Base-by-base conservation (phyloP, 148 eudicot genomes). In the Talinum fruticosum region DNA sequence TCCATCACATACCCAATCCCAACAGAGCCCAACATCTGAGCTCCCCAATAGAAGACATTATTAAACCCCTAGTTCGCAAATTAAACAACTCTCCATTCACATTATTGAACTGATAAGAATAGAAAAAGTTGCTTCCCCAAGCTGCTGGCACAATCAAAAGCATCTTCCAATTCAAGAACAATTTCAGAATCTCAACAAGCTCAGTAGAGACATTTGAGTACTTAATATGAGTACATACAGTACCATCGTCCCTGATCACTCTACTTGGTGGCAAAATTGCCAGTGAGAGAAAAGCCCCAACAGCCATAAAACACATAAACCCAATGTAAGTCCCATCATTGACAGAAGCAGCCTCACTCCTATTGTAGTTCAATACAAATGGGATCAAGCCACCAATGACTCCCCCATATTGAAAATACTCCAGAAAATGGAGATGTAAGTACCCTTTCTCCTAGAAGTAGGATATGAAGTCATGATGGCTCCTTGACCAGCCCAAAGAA, bases 401-500 rank as follows among this genome's bases (percentile, higher is more conserved):
- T 8, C 99, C 97, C 98, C 99, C 89, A 93, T 61, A 79, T 91
- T 96, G 81, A 96, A 96, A 0, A 96, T 90, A 68, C 92, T 81
- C 99, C 99, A 96, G 61, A 96, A 96, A 33, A 93, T 72, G 6
- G 97, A 83, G 35, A 96, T 91, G 76, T 91, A 93, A 57, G 81
- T 83, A 4, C 99, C 98, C 80, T 96, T 93, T 4, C 95, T 77
- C 26, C 77, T 78, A 0, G 86, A 36, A 0, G 90, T 89, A 0
- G 99, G 99, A 57, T 91, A 93, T 0, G 99, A 88, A 19, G 98
- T 96, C 97, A 96, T 91, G 44, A 96, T 93, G 1, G 98, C 99
- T 0, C 99, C 99, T 37, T 96, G 98, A 18, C 97, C 89, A 6
- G 98, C 95, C 99, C 98, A 96, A 19, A 96, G 84, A 2, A 96